These are phyloP conservation scores for Pseudocercospora fuligena DNA, from an alignment of 2,329 filamentous ascomycete species.

Conservation along the genomic window DNA sequence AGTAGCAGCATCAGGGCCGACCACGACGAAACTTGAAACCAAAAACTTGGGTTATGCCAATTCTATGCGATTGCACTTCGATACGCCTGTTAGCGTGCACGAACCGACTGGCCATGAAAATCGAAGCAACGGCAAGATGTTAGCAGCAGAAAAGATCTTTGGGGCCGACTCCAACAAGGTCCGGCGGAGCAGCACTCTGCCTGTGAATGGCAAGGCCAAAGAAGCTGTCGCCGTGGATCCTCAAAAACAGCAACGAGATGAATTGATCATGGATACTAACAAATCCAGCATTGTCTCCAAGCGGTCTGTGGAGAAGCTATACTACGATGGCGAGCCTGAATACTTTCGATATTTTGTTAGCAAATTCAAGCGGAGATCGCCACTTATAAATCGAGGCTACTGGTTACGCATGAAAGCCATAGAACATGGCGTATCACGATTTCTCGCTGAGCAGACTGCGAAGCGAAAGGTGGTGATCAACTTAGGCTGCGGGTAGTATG, in stretches of 20 bases:
- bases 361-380: constrained; percentile 81
- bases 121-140: constrained; percentile 29
- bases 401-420: constrained; percentile 84
- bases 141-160: constrained; percentile 28
- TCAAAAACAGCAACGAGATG: constrained; percentile 39
- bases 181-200: constrained; percentile 27
- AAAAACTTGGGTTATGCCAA: not conserved
- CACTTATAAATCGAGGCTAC: constrained; percentile 88
- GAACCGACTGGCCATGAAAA: constrained; percentile 21
- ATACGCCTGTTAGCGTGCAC: constrained; percentile 4
- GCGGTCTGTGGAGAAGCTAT: constrained; percentile 86
- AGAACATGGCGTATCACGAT: constrained; percentile 73
- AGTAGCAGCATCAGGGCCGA: not conserved
- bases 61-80: constrained; percentile 2
- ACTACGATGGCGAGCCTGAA: constrained; percentile 76
- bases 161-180: constrained; percentile 15
- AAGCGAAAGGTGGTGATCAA: constrained; percentile 78
- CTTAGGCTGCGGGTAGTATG: constrained; percentile 83
- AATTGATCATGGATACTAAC: constrained; percentile 66
- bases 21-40: not conserved
- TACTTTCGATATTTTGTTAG: constrained; percentile 88
- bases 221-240: constrained; percentile 23
- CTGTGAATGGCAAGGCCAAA: constrained; percentile 22
- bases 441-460: constrained; percentile 63
- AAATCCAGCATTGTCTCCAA: constrained; percentile 92